Evolutionary conservation across 306 rosid species (phyloP), one percentile per base, ranked within the genome.

Genomic region (Acmispon strigosus): DNA sequence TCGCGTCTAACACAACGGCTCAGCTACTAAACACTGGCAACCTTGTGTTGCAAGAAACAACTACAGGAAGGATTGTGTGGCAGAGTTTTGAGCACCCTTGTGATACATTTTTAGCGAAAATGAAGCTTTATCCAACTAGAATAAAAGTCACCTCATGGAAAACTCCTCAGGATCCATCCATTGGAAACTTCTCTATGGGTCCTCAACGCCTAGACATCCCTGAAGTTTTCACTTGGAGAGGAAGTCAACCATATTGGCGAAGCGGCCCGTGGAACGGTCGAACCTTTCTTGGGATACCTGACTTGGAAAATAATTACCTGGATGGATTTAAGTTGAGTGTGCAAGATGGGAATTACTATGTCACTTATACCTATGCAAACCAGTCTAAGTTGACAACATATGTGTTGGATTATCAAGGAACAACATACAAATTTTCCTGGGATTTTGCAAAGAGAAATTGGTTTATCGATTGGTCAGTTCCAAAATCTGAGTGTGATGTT

Each of bases 201-300:
- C 2, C 78, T 24, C 14, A 66, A 3, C 43, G 20, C 12, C 7
- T 0, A 1, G 44, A 17, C 5, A 43, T 61, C 27, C 9, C 36
- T 19, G 74, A 83, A 54, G 0, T 29, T 12, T 62, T 70, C 49
- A 27, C 70, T 20, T 71, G 78, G 84, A 64, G 51, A 7, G 66
- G 24, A 63, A 63, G 24, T 42, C 47, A 9, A 13, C 65, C 58
- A 29, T 42, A 45, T 13, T 83, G 84, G 81, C 80, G 84, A 15
- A 70, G 61, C 22, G 86, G 84, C 48, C 86, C 86, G 10, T 83
- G 86, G 86, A 75, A 83, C 4, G 69, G 84, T 29, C 19, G 1
- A 2, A 0, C 32, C 12, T 78, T 83, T 50, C 29, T 64, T 0
- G 84, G 86, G 39, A 13, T 66, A 52, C 79, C 57, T 0, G 0